phyloP scores from a whole-genome alignment of 257 asterid genomes.

The Lithospermum erythrorhizon region DNA sequence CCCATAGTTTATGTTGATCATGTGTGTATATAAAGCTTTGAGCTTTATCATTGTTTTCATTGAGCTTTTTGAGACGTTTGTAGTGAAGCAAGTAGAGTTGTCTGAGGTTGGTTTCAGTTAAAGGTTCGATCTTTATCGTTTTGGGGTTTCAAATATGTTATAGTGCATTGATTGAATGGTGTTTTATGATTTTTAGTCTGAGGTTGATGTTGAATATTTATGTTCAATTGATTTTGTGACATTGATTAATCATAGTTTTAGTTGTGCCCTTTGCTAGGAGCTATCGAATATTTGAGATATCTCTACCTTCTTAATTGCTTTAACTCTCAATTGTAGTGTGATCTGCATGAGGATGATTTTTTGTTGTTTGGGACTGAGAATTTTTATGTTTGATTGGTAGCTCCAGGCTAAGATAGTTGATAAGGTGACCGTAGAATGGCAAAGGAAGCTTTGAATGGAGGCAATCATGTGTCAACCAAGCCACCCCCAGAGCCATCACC shows the following conservation, averaged over 20 bases:
- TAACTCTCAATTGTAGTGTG: background rate
- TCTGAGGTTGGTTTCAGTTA: background rate
- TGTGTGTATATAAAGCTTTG: conserved; percentile 1
- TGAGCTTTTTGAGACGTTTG: background rate
- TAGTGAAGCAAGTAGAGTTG: background rate
- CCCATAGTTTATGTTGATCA: background rate
- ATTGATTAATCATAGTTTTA: background rate
- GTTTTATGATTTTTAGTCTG: background rate
- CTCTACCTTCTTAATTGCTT: no score
- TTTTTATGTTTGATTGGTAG: background rate
- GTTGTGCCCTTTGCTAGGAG: background rate
- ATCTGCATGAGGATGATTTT: background rate
- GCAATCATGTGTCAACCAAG: conserved; percentile 23
- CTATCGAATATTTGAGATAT: background rate
- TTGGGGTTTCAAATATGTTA: background rate
- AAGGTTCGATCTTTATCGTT: background rate
- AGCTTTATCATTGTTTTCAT: conserved; percentile 5
- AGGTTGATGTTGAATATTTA: background rate
- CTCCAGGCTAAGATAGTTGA: background rate
- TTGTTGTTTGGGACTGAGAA: background rate
- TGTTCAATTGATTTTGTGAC: background rate
- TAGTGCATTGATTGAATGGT: background rate
- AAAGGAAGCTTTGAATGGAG: conserved; percentile 25
- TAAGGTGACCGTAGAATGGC: conserved; percentile 5
- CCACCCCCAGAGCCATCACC: conserved; percentile 82